Conservation (phyloP, 306 rosid species). For the Quercus dentata region DNA sequence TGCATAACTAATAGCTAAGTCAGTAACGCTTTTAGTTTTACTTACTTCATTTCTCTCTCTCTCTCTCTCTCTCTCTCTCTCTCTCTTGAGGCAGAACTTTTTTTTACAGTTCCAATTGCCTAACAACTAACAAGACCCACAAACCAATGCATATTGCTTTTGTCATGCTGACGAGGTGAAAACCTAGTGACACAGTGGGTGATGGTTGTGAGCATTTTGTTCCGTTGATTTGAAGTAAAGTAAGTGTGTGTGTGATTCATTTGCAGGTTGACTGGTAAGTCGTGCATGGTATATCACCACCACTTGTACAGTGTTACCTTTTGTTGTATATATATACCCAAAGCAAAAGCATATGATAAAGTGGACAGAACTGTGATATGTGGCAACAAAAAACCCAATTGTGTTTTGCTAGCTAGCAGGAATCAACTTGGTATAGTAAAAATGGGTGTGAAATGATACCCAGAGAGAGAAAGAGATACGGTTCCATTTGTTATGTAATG, state of each 20-base stretch:
- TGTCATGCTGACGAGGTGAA: constrained; percentile 17
- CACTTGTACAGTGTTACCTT: background rate
- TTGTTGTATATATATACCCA: too few species aligned
- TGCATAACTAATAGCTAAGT: too few species aligned
- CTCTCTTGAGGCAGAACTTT: too few species aligned
- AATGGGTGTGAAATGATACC: background rate
- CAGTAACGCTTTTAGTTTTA: too few species aligned
- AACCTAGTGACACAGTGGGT: background rate
- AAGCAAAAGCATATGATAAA: background rate
- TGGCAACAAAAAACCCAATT: background rate
- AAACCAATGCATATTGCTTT: background rate
- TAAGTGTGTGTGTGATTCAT: background rate
- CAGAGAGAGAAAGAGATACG: background rate
- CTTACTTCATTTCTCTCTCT: too few species aligned
- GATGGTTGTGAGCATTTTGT: background rate
- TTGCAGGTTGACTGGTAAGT: background rate
- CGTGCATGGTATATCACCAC: background rate
- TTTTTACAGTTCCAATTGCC: too few species aligned
- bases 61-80: too few species aligned
- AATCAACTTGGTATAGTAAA: background rate
- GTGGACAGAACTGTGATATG: background rate
- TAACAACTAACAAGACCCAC: too few species aligned
- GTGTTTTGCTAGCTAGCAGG: background rate
- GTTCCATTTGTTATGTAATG: background rate
- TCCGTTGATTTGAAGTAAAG: background rate